Evolutionary conservation across 306 rosid genomes (phyloP).

Genomic region (Ammopiptanthus mongolicus): DNA sequence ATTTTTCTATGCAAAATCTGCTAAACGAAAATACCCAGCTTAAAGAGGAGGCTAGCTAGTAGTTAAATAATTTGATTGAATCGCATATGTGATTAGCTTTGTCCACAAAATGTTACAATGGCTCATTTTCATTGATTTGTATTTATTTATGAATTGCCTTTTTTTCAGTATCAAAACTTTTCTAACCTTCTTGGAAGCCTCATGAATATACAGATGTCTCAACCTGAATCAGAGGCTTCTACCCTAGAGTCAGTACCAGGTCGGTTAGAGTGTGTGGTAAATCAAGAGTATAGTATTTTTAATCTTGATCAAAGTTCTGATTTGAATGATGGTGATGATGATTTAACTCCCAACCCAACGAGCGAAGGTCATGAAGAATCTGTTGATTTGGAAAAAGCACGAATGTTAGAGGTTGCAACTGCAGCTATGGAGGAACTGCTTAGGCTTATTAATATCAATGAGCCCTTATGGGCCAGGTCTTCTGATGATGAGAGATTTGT

Average conservation of each 20-base stretch:
- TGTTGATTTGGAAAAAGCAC: conserved; percentile 25
- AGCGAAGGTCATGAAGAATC: conserved; percentile 16
- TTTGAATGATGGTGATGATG: too few species aligned
- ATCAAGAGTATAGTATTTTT: too few species aligned
- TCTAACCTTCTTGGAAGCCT: conserved; percentile 35
- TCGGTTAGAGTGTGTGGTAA: too few species aligned
- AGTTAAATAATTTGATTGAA: background rate
- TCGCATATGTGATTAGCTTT: background rate
- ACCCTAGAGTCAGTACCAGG: background rate
- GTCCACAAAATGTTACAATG: too few species aligned
- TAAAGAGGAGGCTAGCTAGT: conserved; percentile 47
- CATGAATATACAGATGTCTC: conserved; percentile 36
- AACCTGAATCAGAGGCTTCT: background rate
- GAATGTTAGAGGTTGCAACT: conserved; percentile 35
- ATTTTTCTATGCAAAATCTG: conserved; percentile 36
- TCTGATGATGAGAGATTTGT: conserved; percentile 12
- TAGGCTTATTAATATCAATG: conserved; percentile 24
- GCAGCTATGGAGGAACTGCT: conserved; percentile 38
- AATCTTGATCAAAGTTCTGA: background rate
- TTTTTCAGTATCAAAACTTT: conserved; percentile 43
- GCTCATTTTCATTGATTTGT: too few species aligned
- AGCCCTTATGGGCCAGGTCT: conserved; percentile 46
- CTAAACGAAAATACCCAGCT: conserved; percentile 36
- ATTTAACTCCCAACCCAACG: background rate
- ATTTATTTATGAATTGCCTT: background rate